Conservation (phyloP, 495 filamentous ascomycete genomes). For the Letharia lupina region DNA sequence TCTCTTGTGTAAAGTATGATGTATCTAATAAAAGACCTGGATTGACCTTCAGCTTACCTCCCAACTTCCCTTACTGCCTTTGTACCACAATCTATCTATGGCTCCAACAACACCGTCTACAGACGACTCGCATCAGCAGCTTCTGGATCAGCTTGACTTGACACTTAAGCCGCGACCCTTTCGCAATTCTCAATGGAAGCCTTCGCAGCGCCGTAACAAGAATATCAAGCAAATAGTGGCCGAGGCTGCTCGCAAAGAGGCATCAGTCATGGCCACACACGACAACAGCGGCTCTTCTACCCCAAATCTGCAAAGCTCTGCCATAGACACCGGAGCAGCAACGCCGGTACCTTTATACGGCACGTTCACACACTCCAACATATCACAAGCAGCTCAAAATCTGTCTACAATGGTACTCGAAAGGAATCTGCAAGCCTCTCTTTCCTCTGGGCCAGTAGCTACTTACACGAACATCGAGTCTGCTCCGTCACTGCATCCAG, state of each 20-base stretch:
- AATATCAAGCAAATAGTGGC: constrained; percentile 93
- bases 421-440: constrained; percentile 47
- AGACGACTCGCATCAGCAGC: constrained; percentile 44
- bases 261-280: constrained; percentile 68
- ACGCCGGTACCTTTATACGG: constrained; percentile 49
- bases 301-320: constrained; percentile 45
- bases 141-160: constrained; percentile 85
- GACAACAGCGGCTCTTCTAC: constrained; percentile 74
- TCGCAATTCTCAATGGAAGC: constrained; percentile 80
- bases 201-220: constrained; percentile 91
- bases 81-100: constrained; percentile 27
- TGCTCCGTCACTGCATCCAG: constrained; percentile 69
- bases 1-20: too few relatives aligned
- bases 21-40: too few relatives aligned
- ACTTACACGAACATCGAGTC: constrained; percentile 95
- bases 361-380: constrained; percentile 48
- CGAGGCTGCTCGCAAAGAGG: constrained; percentile 79
- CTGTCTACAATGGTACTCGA: constrained; percentile 78
- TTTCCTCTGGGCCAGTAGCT: constrained; percentile 53
- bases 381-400: constrained; percentile 75
- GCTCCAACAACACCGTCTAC: constrained; percentile 38
- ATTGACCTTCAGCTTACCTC: too few relatives aligned
- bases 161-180: constrained; percentile 72
- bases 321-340: constrained; percentile 42
- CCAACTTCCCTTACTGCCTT: too few relatives aligned